Evolutionary conservation across 306 rosid genomes (phyloP).

Genomic region (Urtica urens): DNA sequence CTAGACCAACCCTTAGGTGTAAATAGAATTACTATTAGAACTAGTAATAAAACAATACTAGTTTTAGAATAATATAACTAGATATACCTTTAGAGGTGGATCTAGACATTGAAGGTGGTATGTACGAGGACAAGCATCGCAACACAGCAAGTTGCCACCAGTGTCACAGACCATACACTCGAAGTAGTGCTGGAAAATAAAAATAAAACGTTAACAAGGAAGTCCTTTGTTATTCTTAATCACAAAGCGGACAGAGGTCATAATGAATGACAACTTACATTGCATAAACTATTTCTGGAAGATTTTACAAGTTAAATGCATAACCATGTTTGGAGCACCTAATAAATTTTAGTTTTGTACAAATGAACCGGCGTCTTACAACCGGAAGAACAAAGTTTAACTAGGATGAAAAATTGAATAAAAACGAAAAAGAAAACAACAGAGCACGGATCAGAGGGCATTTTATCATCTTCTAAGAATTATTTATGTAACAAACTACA

Average conservation of each 20-base stretch:
- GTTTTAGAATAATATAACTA: constrained; percentile 1
- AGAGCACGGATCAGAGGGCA: no score
- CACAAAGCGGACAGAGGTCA: background rate
- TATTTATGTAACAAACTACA: background rate
- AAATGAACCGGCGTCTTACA: no score
- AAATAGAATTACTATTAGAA: no score
- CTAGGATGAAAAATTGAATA: background rate
- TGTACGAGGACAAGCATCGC: constrained; percentile 95
- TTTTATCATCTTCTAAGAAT: no score
- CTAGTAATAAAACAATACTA: no score
- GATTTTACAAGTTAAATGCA: no score
- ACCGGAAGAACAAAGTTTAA: background rate
- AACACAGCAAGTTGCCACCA: constrained; percentile 96
- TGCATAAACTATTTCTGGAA: no score
- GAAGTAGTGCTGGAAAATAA: constrained; percentile 58
- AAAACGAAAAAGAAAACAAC: background rate
- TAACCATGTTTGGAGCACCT: constrained; percentile 1
- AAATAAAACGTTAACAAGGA: constrained; percentile 5
- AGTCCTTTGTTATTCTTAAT: constrained; percentile 2
- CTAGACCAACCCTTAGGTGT: no score
- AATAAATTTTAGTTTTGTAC: background rate
- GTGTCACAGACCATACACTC: constrained; percentile 94
- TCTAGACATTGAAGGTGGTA: constrained; percentile 89
- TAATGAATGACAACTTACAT: background rate
- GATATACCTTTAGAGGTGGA: constrained; percentile 95